These are phyloP conservation scores for Cairneyella variabilis DNA, from an alignment of 495 filamentous ascomycete species.

Conservation along the genomic window DNA sequence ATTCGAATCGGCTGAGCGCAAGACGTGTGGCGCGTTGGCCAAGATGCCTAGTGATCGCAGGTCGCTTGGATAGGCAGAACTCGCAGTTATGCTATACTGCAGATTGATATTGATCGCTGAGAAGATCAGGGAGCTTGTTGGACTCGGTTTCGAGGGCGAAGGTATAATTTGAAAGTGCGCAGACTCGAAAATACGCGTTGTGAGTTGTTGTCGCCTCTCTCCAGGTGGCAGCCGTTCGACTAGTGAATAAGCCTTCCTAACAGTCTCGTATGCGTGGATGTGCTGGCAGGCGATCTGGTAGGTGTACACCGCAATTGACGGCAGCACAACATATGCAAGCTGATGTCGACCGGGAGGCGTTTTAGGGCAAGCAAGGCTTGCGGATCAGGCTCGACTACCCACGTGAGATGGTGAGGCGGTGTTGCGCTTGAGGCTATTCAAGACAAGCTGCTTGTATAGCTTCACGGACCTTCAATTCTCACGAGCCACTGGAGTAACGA, in stretches of 20 bases:
- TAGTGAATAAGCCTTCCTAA: slow-evolving; percentile 30
- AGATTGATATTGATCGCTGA: slow-evolving; percentile 2
- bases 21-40: background rate
- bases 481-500: slow-evolving; percentile 31
- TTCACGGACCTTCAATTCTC: slow-evolving; percentile 22
- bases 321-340: slow-evolving; percentile 56
- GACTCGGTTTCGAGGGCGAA: too few species aligned
- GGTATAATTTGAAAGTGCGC: background rate
- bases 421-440: slow-evolving; percentile 27
- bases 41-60: slow-evolving; percentile 4
- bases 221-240: slow-evolving; percentile 26
- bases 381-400: slow-evolving; percentile 21
- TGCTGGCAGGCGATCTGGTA: slow-evolving; percentile 52
- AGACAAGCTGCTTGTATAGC: slow-evolving; percentile 26
- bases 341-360: slow-evolving; percentile 49
- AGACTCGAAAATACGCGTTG: slow-evolving; percentile 19
- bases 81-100: background rate
- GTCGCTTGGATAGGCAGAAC: slow-evolving; percentile 2
- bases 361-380: slow-evolving; percentile 22
- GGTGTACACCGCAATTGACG: slow-evolving; percentile 45
- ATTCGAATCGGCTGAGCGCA: slow-evolving; percentile 1
- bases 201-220: slow-evolving; percentile 25
- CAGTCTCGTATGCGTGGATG: slow-evolving; percentile 55
- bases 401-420: slow-evolving; percentile 25
- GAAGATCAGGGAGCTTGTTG: background rate